A percentile compares a stretch with the other conserved stretches of the same genome.
Conservation (phyloP, 345 rosid species). For the Gossypium longicalyx region DNA sequence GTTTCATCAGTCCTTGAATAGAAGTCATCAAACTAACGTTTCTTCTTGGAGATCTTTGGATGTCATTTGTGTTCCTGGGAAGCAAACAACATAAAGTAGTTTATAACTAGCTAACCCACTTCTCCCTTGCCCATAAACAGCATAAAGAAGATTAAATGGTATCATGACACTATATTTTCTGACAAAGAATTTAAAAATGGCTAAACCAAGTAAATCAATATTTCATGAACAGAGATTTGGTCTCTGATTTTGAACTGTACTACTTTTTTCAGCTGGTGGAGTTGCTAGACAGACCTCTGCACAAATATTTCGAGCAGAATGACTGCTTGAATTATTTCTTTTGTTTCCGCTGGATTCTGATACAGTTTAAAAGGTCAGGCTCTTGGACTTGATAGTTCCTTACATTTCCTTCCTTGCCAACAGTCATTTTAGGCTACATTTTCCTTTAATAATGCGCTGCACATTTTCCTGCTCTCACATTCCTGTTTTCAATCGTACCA, state of each 20-base stretch:
- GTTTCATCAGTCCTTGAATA: neutral
- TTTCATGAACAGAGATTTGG: neutral
- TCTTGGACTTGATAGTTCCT: neutral
- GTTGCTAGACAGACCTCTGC: conserved; percentile 81
- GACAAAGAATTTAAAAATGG: neutral
- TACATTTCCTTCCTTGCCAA: neutral
- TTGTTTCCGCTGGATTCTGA: conserved; percentile 97
- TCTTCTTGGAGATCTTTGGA: neutral
- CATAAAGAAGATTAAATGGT: neutral
- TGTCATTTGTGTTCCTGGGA: neutral
- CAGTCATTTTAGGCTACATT: neutral
- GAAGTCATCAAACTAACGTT: neutral
- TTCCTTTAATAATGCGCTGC: conserved; percentile 2
- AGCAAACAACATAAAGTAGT: neutral
- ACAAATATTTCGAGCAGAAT: conserved; percentile 82
- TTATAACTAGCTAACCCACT: neutral
- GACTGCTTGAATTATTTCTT: conserved; percentile 99
- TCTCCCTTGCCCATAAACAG: neutral
- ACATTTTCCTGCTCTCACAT: neutral
- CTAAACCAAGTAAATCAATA: neutral
- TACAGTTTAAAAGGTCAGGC: conserved; percentile 88
- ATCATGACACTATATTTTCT: neutral
- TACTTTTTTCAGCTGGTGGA: conserved; percentile 75
- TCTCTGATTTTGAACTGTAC: conserved; percentile 19
- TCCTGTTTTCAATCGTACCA: neutral